Conservation (phyloP, 1,139 yeast species). For the Ogataea hybrid region DNA sequence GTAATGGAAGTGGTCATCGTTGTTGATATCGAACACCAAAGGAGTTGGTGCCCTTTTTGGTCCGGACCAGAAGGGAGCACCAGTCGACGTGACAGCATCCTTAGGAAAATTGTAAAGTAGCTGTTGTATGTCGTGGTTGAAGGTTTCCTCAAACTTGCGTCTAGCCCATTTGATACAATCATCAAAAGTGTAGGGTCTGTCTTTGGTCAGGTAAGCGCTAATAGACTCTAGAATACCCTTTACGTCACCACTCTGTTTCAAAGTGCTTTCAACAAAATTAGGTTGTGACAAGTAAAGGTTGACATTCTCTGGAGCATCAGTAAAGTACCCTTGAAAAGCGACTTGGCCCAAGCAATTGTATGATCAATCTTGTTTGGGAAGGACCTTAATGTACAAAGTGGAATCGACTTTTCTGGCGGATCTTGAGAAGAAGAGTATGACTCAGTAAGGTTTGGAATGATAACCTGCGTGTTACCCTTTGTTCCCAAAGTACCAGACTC, state of each 20-base stretch:
- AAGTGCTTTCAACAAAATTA: conserved; percentile 83
- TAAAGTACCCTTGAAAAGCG: conserved; percentile 88
- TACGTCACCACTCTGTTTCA: conserved; percentile 90
- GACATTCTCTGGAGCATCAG: conserved; percentile 89
- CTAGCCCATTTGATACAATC: conserved; percentile 97
- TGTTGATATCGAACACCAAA: conserved; percentile 67
- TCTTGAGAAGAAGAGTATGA: conserved; percentile 95
- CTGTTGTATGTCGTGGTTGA: conserved; percentile 82
- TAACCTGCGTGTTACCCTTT: conserved; percentile 97
- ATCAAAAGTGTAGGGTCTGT: conserved; percentile 87
- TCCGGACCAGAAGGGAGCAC: conserved; percentile 97
- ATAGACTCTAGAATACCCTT: conserved; percentile 83
- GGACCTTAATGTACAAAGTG: conserved; percentile 92
- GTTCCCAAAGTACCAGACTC: conserved; percentile 99
- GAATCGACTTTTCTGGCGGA: conserved; percentile 97
- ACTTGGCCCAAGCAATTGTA: conserved; percentile 99
- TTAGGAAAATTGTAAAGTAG: conserved; percentile 89
- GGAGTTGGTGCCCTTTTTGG: conserved; percentile 96
- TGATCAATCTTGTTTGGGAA: conserved; percentile 98
- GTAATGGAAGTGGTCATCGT: conserved; percentile 78
- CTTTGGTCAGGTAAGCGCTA: conserved; percentile 58
- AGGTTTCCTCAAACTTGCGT: conserved; percentile 79
- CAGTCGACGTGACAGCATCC: conserved; percentile 87
- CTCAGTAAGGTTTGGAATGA: conserved; percentile 89
- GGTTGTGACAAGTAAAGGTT: conserved; percentile 90